phyloP scores from a whole-genome alignment of 108 stramenopile genomes.

The Nitzschia sp. region DNA sequence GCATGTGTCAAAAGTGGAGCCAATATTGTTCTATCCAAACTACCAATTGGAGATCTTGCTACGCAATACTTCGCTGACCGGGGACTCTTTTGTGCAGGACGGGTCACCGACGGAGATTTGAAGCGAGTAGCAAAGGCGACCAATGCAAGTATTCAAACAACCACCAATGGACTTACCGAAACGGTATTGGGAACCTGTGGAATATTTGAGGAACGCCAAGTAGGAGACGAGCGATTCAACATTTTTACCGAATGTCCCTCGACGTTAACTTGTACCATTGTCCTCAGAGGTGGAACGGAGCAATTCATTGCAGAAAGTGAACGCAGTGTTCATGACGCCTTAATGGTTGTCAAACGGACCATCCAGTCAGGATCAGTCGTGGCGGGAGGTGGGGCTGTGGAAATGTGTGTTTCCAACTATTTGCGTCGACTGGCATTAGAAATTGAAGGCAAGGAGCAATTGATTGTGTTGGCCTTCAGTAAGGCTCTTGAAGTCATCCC shows the following conservation, averaged over 20 bases:
- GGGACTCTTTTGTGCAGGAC: conserved; percentile 97
- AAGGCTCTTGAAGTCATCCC: conserved; percentile 98
- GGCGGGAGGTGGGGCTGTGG: conserved; percentile 98
- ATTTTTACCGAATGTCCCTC: conserved; percentile 94
- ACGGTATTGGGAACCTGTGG: conserved; percentile 91
- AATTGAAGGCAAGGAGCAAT: conserved; percentile 97
- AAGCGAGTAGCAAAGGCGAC: conserved; percentile 97
- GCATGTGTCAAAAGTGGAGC: conserved; percentile 91
- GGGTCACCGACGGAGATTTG: conserved; percentile 95
- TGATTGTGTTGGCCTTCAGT: conserved; percentile 88
- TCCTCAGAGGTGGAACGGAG: conserved; percentile 96
- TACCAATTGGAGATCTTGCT: conserved; percentile 98
- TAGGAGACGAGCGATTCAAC: conserved; percentile 98
- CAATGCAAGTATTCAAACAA: conserved; percentile 91
- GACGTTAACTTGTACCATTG: conserved; percentile 92
- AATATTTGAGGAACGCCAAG: conserved; percentile 92
- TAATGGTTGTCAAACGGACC: conserved; percentile 96
- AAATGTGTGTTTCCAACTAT: conserved; percentile 91
- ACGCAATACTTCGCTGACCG: conserved; percentile 99
- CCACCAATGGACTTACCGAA: conserved; percentile 74
- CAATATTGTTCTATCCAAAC: conserved; percentile 94
- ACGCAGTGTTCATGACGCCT: conserved; percentile 96
- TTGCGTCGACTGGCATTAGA: conserved; percentile 82
- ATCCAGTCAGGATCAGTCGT: conserved; percentile 87
- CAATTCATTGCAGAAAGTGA: conserved; percentile 99